Evolutionary conservation across 2,329 filamentous ascomycete genomes (phyloP).

Genomic region (Fusarium pseudonygamai): DNA sequence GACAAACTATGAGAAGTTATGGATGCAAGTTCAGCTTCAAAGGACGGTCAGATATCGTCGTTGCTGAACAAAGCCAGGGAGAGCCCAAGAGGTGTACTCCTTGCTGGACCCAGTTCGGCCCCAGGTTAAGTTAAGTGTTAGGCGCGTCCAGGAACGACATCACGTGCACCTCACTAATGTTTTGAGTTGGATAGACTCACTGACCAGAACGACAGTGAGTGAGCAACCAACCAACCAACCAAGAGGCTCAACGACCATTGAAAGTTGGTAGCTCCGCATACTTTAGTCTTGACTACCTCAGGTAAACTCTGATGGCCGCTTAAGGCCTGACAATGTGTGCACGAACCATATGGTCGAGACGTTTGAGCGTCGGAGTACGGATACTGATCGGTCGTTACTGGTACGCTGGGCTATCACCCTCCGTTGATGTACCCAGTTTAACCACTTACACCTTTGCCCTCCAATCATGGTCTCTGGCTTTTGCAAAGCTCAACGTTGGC

Average conservation of each 20-base stretch:
- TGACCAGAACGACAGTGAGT: slow-evolving; percentile 1
- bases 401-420: neutral
- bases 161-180: slow-evolving; percentile 29
- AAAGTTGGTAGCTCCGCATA: neutral
- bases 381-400: neutral
- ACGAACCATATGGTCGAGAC: neutral
- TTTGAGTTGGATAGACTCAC: neutral
- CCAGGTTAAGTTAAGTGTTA: neutral
- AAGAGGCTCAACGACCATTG: neutral
- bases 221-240: neutral
- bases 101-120: slow-evolving; percentile 8
- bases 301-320: neutral
- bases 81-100: neutral
- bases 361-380: neutral
- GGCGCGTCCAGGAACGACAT: slow-evolving; percentile 6
- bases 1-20: neutral
- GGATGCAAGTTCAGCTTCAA: neutral
- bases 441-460: slow-evolving; percentile 8
- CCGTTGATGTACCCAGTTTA: neutral
- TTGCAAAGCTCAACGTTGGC: neutral
- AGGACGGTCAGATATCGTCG: slow-evolving; percentile 14
- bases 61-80: slow-evolving; percentile 20
- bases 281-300: neutral
- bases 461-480: slow-evolving; percentile 4
- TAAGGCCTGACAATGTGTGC: neutral